Evolutionary conservation across 2,329 filamentous ascomycete species (phyloP).

Genomic region (Pyrenochaeta sp.): DNA sequence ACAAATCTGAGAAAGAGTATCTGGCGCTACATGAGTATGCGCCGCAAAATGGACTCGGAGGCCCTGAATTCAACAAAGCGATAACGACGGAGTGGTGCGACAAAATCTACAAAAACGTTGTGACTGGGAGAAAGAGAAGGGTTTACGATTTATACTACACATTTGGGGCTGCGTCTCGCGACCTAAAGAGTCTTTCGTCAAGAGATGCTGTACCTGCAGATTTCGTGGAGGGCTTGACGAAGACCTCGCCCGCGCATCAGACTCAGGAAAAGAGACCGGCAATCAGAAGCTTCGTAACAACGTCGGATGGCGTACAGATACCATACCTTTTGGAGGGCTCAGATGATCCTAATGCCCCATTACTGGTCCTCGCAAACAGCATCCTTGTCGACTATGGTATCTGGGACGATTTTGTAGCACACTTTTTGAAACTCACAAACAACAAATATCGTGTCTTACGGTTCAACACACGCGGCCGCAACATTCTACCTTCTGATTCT

Average conservation of each 20-base stretch:
- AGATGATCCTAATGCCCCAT: slow-evolving; percentile 70
- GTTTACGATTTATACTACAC: slow-evolving; percentile 79
- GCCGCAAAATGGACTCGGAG: slow-evolving; percentile 71
- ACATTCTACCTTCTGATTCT: slow-evolving; percentile 53
- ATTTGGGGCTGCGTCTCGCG: slow-evolving; percentile 77
- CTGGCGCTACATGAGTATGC: slow-evolving; percentile 78
- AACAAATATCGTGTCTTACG: slow-evolving; percentile 77
- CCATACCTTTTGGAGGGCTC: slow-evolving; percentile 81
- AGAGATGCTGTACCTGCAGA: slow-evolving; percentile 58
- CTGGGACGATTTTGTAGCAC: slow-evolving; percentile 77
- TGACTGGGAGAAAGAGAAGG: slow-evolving; percentile 66
- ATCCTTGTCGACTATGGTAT: slow-evolving; percentile 80
- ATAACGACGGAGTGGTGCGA: slow-evolving; percentile 69
- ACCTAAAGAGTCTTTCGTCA: slow-evolving; percentile 66
- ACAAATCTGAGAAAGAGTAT: slow-evolving; percentile 57
- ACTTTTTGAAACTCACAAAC: slow-evolving; percentile 63
- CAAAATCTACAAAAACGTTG: slow-evolving; percentile 66
- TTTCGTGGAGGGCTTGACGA: slow-evolving; percentile 64
- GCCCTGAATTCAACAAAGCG: slow-evolving; percentile 69
- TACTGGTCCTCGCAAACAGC: slow-evolving; percentile 80
- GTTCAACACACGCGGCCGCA: slow-evolving; percentile 78
- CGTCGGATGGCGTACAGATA: slow-evolving; percentile 72
- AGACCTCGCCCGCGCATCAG: slow-evolving; percentile 59
- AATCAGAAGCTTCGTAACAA: slow-evolving; percentile 73
- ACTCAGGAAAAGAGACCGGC: slow-evolving; percentile 52